Evolutionary conservation across 352 stramenopile species (phyloP).

Genomic region (Phytophthora pseudosyringae): DNA sequence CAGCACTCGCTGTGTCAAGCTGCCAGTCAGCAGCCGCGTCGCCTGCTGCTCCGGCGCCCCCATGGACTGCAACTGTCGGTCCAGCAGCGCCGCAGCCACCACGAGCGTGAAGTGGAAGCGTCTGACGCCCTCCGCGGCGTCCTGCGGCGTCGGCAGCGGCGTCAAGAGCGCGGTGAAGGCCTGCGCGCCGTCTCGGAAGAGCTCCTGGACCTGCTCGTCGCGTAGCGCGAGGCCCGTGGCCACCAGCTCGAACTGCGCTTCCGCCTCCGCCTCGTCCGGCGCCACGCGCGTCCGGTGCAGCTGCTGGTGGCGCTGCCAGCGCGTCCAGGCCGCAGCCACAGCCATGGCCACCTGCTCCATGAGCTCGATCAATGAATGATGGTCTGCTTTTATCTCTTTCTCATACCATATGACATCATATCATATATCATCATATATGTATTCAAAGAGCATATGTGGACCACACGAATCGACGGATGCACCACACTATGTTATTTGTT

Average conservation of each 20-base stretch:
- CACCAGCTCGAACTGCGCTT: conserved; percentile 65
- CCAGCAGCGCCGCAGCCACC: conserved; percentile 32
- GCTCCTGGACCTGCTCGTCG: conserved; percentile 27
- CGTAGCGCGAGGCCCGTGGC: conserved; percentile 43
- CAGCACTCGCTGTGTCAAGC: conserved; percentile 34
- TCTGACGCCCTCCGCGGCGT: conserved; percentile 20
- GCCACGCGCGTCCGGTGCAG: neutral
- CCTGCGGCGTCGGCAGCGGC: conserved; percentile 33
- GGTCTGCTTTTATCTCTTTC: too few relatives aligned
- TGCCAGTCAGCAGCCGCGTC: conserved; percentile 11
- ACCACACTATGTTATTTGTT: too few relatives aligned
- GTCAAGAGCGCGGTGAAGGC: conserved; percentile 44
- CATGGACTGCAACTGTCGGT: conserved; percentile 27
- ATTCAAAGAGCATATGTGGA: too few relatives aligned
- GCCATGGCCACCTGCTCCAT: neutral
- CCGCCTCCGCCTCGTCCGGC: conserved; percentile 22
- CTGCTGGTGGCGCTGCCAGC: conserved; percentile 28
- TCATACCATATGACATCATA: too few relatives aligned
- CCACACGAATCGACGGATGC: too few relatives aligned
- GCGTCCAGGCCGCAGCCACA: conserved; percentile 28
- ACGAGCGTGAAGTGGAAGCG: conserved; percentile 63
- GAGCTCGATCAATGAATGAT: too few relatives aligned
- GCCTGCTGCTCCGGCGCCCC: neutral
- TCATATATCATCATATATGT: too few relatives aligned
- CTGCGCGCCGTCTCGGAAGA: conserved; percentile 34